These are phyloP conservation scores for Bromus sterilis DNA, from an alignment of 176 grass and related monocot genomes.

Conservation along the genomic window DNA sequence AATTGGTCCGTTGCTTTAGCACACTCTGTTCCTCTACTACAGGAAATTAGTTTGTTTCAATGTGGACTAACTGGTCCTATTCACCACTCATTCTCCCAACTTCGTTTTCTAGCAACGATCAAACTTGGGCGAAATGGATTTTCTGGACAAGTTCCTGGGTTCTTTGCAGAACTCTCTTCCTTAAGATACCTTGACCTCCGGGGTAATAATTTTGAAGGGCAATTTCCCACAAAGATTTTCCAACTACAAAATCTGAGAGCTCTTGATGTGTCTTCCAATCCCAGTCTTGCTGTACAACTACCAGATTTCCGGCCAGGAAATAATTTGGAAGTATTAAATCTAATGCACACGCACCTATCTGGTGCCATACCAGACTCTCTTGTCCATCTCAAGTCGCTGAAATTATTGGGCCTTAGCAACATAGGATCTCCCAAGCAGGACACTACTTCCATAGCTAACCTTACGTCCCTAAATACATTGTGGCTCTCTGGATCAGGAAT, in stretches of 20 bases:
- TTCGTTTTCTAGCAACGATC: not conserved
- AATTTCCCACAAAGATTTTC: conserved; percentile 6
- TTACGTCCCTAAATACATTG: not conserved
- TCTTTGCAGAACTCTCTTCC: not conserved
- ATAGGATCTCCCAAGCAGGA: not conserved
- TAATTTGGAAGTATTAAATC: not conserved
- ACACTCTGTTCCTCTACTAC: not conserved
- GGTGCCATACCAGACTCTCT: not conserved
- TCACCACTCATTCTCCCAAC: not conserved
- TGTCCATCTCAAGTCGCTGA: not conserved
- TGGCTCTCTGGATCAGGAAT: not conserved
- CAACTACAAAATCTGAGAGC: not conserved
- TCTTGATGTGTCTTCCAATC: not conserved
- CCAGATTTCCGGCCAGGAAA: not conserved
- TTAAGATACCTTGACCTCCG: not conserved
- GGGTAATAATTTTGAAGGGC: not conserved
- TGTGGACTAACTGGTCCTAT: conserved; percentile 9
- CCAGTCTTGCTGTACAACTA: not conserved
- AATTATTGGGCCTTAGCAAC: not conserved
- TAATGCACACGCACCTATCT: not conserved
- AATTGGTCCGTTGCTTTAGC: conserved; percentile 17
- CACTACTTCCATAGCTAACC: not conserved
- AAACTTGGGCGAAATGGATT: not conserved
- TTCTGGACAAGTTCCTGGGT: not conserved
- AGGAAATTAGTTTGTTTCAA: not conserved